Evolutionary conservation across 257 asterid genomes (phyloP).

Genomic region (Nicotiana otophora): DNA sequence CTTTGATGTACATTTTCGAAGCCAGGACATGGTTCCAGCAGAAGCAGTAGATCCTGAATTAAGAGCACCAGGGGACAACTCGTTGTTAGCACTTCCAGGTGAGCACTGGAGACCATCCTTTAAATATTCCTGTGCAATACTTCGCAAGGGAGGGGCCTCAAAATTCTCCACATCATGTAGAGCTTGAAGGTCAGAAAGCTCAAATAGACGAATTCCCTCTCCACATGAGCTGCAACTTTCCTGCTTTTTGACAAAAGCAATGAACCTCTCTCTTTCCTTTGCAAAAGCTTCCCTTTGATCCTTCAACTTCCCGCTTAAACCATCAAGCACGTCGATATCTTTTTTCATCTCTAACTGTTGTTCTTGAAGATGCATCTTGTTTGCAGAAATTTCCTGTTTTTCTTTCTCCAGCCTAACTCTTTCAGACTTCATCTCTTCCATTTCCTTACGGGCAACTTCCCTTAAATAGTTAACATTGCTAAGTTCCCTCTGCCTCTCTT

Average conservation of each 20-base stretch:
- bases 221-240: constrained; percentile 67
- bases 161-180: constrained; percentile 36
- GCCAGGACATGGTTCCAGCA: constrained; percentile 80
- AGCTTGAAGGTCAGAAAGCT: constrained; percentile 69
- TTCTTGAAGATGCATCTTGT: constrained; percentile 62
- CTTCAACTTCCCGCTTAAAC: constrained; percentile 75
- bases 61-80: constrained; percentile 36
- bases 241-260: constrained; percentile 65
- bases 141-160: constrained; percentile 62
- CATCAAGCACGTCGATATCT: constrained; percentile 78
- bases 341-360: constrained; percentile 80
- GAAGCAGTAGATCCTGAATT: constrained; percentile 58
- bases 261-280: constrained; percentile 78
- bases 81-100: constrained; percentile 27
- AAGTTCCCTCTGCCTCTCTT: constrained; percentile 53
- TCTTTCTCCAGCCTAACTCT: constrained; percentile 59
- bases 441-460: constrained; percentile 76
- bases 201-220: constrained; percentile 58
- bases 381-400: constrained; percentile 49
- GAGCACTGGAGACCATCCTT: constrained; percentile 42
- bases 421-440: constrained; percentile 79
- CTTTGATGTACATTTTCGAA: constrained; percentile 79
- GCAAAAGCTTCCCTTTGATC: constrained; percentile 75
- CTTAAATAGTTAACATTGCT: constrained; percentile 50
- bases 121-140: constrained; percentile 50